phyloP scores from a whole-genome alignment of 306 rosid genomes.

The Corylus heterophylla region DNA sequence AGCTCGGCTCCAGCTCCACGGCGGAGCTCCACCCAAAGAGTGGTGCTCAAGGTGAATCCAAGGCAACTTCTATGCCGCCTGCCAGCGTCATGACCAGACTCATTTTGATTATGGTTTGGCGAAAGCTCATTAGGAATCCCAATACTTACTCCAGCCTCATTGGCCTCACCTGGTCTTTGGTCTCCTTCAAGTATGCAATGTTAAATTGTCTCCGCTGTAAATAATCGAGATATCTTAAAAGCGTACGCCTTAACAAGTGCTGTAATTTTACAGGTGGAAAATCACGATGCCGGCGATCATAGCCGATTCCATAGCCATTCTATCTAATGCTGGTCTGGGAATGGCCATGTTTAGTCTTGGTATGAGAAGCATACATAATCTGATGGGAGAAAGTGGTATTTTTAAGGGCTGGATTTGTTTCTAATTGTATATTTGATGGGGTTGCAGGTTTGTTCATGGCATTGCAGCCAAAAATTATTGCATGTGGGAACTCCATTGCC shows the following conservation, averaged over 20 bases:
- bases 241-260: not conserved
- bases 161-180: conserved; percentile 81
- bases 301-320: conserved; percentile 65
- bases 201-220: too few relatives aligned
- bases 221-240: too few relatives aligned
- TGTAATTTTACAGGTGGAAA: conserved; percentile 57
- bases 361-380: conserved; percentile 5
- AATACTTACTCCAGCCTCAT: conserved; percentile 83
- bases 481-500: conserved; percentile 79
- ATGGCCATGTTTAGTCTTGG: conserved; percentile 98
- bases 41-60: conserved; percentile 45
- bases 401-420: not conserved
- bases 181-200: conserved; percentile 65
- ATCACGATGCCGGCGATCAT: conserved; percentile 74
- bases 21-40: conserved; percentile 73
- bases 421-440: not conserved
- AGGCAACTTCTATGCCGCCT: conserved; percentile 68
- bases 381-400: not conserved
- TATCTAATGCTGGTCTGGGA: conserved; percentile 86
- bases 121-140: conserved; percentile 78
- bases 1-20: conserved; percentile 81
- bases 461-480: conserved; percentile 74
- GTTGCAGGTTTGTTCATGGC: conserved; percentile 89
- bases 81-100: conserved; percentile 82
- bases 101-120: conserved; percentile 84